phyloP scores from a whole-genome alignment of 805 yeast species.

The Grigorovia jiainica region DNA sequence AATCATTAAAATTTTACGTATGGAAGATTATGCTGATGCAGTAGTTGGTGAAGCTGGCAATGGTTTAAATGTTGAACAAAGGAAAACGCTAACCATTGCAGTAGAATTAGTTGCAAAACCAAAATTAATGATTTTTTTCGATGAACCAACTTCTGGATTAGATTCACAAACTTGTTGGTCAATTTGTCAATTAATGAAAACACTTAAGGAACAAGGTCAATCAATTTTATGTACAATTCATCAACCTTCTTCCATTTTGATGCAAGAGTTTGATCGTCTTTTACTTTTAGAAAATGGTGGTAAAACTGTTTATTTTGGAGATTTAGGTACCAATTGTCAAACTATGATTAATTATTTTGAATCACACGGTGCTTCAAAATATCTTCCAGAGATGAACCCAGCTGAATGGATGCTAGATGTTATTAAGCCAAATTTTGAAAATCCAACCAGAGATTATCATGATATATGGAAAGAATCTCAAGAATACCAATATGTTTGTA shows the following conservation, averaged over 20 bases:
- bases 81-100: slow-evolving; percentile 56
- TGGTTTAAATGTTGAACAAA: slow-evolving; percentile 56
- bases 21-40: slow-evolving; percentile 60
- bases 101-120: slow-evolving; percentile 63
- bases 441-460: slow-evolving; percentile 62
- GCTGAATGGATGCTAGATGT: slow-evolving; percentile 94
- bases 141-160: slow-evolving; percentile 62
- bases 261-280: slow-evolving; percentile 71
- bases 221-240: slow-evolving; percentile 70
- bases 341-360: slow-evolving; percentile 60
- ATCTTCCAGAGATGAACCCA: slow-evolving; percentile 70
- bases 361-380: slow-evolving; percentile 50
- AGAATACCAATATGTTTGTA: slow-evolving; percentile 48
- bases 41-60: slow-evolving; percentile 68
- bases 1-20: slow-evolving; percentile 52
- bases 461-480: slow-evolving; percentile 69
- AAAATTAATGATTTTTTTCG: slow-evolving; percentile 47
- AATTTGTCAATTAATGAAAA: slow-evolving; percentile 50
- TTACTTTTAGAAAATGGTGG: slow-evolving; percentile 65
- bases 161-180: slow-evolving; percentile 69
- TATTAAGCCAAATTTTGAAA: slow-evolving; percentile 76
- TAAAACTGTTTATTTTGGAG: slow-evolving; percentile 67
- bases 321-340: slow-evolving; percentile 46
- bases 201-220: slow-evolving; percentile 50
- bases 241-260: slow-evolving; percentile 74